Base-by-base conservation (phyloP, 2,329 filamentous ascomycete species). In the Aspergillus fructus region DNA sequence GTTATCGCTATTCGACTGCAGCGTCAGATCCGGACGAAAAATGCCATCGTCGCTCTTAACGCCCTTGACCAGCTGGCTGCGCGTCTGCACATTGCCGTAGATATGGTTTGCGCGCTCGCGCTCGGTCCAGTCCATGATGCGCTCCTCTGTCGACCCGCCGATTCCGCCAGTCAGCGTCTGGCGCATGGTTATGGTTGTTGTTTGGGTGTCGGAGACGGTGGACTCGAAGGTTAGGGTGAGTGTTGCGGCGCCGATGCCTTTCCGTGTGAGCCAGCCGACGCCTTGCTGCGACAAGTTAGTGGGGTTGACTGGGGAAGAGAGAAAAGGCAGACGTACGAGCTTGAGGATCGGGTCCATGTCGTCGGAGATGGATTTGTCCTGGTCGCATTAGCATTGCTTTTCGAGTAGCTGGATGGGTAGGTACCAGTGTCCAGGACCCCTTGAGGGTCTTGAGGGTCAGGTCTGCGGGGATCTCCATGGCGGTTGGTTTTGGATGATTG, bases 91-190 rank as follows among this genome's bases (percentile, higher is more conserved):
- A 17, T 59, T 42, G 5, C 56, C 56, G 34, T 59, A 59, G 46
- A 59, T 40, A 11, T 52, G 56, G 40, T 59, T 59, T 47, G 46
- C 52, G 39, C 56, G 56, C 33, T 51, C 52, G 6, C 56, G 51
- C 27, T 59, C 56, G 5, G 33, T 45, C 56, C 56, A 59, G 48
- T 59, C 56, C 56, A 59, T 59, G 34, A 52, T 48, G 23, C 56
- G 56, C 24, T 59, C 56, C 30, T 59, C 56, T 7, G 56, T 55
- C 4, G 52, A 43, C 19, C 47, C 56, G n/a, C 39, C 15, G 39
- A 59, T 59, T 21, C 56, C 56, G 13, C 56, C 56, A 1, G 56
- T 59, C 2, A 59, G 51, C 5, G 56, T 49, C 17, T 59, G 56
- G 34, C 40, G 39, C 56, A 59, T 51, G 19, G 23, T 55, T n/a